phyloP scores from a whole-genome alignment of 2,329 filamentous ascomycete species.

The Mariannaea elegans region DNA sequence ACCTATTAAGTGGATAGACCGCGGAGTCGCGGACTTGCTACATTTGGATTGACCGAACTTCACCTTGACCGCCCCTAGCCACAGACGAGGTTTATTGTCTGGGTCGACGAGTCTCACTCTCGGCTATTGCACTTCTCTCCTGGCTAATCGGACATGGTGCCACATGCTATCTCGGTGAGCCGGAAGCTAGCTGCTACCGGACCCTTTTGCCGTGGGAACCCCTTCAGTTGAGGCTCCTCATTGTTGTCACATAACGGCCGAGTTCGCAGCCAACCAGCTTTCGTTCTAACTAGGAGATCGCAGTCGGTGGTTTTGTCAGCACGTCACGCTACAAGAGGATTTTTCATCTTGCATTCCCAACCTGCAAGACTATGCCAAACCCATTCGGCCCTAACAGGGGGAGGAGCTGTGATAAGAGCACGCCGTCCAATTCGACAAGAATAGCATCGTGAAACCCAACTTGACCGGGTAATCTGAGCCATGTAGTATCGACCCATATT shows the following conservation, averaged over 20 bases:
- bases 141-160: too few relatives aligned
- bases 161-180: conserved; percentile 3
- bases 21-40: conserved; percentile 17
- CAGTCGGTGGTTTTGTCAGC: conserved; percentile 2
- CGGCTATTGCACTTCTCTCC: too few relatives aligned
- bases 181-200: conserved; percentile 4
- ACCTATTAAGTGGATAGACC: not conserved
- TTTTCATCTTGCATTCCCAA: not conserved
- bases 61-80: not conserved
- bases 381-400: not conserved
- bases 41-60: conserved; percentile 4
- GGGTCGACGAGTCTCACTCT: not conserved
- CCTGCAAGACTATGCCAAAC: conserved; percentile 9
- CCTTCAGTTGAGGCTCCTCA: not conserved
- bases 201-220: not conserved
- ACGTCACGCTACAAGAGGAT: conserved; percentile 4
- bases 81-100: too few relatives aligned
- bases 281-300: not conserved
- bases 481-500: conserved; percentile 19
- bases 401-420: not conserved
- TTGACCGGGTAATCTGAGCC: not conserved
- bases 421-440: not conserved
- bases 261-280: not conserved
- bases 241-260: not conserved
- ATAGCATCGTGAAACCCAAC: conserved; percentile 1